phyloP scores from a whole-genome alignment of 345 rosid genomes.

The Eucalyptus tenuipes region DNA sequence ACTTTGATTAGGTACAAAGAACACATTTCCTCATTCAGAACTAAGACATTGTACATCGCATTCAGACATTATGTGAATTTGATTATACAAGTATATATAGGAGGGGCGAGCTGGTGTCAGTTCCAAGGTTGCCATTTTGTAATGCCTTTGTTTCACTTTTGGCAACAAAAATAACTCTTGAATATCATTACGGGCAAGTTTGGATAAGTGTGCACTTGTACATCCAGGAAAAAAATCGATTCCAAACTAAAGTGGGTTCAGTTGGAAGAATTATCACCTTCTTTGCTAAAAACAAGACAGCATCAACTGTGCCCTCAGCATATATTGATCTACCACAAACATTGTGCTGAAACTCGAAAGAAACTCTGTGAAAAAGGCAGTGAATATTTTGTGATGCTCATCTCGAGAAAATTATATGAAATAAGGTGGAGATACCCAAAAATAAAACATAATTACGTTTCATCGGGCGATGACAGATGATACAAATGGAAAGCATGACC shows the following conservation, averaged over 20 bases:
- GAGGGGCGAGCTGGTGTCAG: not conserved
- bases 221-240: not conserved
- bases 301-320: slow-evolving; percentile 91
- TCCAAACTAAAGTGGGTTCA: not conserved
- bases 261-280: slow-evolving; percentile 33
- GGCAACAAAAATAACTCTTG: not conserved
- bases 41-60: not conserved
- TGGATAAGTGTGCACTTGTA: not conserved
- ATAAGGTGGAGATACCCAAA: not conserved
- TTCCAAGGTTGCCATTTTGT: not conserved
- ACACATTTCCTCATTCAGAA: not conserved
- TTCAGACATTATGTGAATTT: not conserved
- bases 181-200: not conserved
- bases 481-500: slow-evolving; percentile 95
- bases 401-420: not conserved
- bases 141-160: not conserved
- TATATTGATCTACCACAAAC: slow-evolving; percentile 94
- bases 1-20: not conserved
- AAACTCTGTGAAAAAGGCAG: slow-evolving; percentile 38
- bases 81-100: not conserved
- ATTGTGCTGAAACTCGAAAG: slow-evolving; percentile 96
- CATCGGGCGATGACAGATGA: slow-evolving; percentile 81
- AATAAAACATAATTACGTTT: slow-evolving; percentile 37
- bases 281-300: slow-evolving; percentile 75
- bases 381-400: not conserved